Evolutionary conservation across 2,329 filamentous ascomycete genomes (phyloP).

Genomic region (Neopestalotiopsis clavispora): DNA sequence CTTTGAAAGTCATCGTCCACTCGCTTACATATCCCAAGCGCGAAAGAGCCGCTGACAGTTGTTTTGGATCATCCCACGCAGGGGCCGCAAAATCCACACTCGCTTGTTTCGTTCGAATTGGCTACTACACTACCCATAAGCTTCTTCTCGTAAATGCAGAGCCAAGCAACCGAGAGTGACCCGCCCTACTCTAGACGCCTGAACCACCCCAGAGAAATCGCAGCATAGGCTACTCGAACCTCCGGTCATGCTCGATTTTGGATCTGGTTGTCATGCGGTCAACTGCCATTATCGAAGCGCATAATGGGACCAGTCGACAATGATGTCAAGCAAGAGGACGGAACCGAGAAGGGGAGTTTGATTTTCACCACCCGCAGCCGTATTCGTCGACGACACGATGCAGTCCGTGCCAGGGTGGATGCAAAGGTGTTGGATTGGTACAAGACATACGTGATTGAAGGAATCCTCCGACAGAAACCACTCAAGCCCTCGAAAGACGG

Average conservation of each 20-base stretch:
- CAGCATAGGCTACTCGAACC: neutral
- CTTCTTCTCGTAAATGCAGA: conserved; percentile 1
- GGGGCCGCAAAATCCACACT: neutral
- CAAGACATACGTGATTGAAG: conserved; percentile 46
- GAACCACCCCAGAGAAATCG: conserved; percentile 1
- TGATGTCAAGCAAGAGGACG: conserved; percentile 14
- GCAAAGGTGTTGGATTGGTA: conserved; percentile 34
- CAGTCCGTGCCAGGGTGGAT: conserved; percentile 23
- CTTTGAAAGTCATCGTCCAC: conserved; percentile 3
- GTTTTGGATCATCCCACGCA: neutral
- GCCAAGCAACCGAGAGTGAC: neutral
- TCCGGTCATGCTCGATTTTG: neutral
- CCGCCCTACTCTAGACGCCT: neutral
- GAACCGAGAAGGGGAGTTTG: conserved; percentile 13
- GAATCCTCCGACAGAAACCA: conserved; percentile 67
- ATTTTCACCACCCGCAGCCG: conserved; percentile 19
- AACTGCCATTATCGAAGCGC: neutral
- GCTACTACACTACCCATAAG: neutral
- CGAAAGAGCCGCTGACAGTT: neutral
- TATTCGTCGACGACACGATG: conserved; percentile 24
- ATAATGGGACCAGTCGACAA: conserved; percentile 13
- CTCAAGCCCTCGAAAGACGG: conserved; percentile 77
- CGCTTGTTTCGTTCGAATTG: neutral
- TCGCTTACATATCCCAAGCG: neutral
- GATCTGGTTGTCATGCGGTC: neutral